Percentiles rank a stretch among this genome's conserved stretches.
Evolutionary conservation across 139 green algal genomes (phyloP).

Genomic region (Tetradesmus lagerheimii): DNA sequence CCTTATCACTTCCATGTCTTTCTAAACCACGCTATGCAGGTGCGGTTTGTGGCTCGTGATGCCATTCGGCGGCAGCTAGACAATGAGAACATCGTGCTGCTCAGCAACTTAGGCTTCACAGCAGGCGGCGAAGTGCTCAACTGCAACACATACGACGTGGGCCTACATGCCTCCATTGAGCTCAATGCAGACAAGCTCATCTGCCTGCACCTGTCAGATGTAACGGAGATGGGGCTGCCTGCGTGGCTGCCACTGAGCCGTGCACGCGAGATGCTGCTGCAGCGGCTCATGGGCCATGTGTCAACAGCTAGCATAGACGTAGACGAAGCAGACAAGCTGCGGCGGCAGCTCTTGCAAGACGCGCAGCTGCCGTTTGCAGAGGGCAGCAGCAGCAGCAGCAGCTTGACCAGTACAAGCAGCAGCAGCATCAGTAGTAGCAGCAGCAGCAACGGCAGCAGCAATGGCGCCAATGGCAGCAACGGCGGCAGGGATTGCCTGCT

Average conservation of each 20-base stretch:
- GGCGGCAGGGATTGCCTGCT: constrained; percentile 51
- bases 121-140: constrained; percentile 94
- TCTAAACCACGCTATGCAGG: constrained; percentile 49
- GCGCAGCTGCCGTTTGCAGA: not conserved
- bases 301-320: constrained; percentile 33
- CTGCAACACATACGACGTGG: constrained; percentile 96
- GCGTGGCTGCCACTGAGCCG: constrained; percentile 85
- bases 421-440: constrained; percentile 2
- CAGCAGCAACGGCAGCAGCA: not conserved
- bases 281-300: constrained; percentile 59
- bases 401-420: not conserved
- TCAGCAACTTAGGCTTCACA: constrained; percentile 89
- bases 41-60: constrained; percentile 85
- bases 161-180: constrained; percentile 70
- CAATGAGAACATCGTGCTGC: constrained; percentile 88
- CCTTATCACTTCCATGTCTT: not conserved
- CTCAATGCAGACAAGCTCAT: constrained; percentile 96
- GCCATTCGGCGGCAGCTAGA: constrained; percentile 88
- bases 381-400: constrained; percentile 16
- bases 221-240: constrained; percentile 72
- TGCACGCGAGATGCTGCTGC: constrained; percentile 75
- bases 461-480: not conserved
- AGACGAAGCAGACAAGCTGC: constrained; percentile 41
- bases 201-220: constrained; percentile 81
- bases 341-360: constrained; percentile 35